Base-by-base conservation (phyloP, 2,329 filamentous ascomycete genomes). In the Zalaria obscura region DNA sequence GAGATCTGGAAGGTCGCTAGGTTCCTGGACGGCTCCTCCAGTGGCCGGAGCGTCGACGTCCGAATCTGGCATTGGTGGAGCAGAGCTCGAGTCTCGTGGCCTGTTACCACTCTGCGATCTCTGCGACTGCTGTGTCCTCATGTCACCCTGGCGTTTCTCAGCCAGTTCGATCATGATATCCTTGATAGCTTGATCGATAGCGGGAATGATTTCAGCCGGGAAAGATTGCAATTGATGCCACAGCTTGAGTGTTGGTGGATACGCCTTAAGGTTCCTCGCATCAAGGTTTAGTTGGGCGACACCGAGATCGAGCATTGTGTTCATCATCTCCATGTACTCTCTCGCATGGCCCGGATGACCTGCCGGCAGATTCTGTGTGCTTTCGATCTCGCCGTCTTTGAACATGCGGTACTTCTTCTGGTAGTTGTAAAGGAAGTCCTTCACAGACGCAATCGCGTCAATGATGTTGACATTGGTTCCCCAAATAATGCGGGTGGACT, bases 151-250 rank as follows among this genome's bases (percentile, higher is more conserved):
- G 53, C 93, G 82, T 45, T 80, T 79, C 47, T 83, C 76, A 1
- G 89, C 87, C 39, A 96, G 67, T 56, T 94, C 88, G 25, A 91
- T 76, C 80, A 96, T 93, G 41, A 86, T 72, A 63, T 98, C 89
- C 57, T 94, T 93, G 39, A 95, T 76, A 4, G 80, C 79, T 60
- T 93, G 85, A 71, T 98, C 93, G 82, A 98, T 94, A 37, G 96
- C 72, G 3, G 89, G 88, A 36, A 98, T 83, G 40, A 98, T 88
- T 70, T 98, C 91, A 55, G 91, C 87, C 0, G 91, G 91, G 56
- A 95, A 98, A 9, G 83, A 80, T 58, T 93, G 85, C 44, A 93
- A 70, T 61, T 98, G 93, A 59, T 96, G 84, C 84, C 87, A 96
- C 42, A 98, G 69, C 65, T 96, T 96, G 52, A 81, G 71, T 0